Base-by-base conservation (phyloP, 108 stramenopile genomes). In the Stephanodiscus triporus region DNA sequence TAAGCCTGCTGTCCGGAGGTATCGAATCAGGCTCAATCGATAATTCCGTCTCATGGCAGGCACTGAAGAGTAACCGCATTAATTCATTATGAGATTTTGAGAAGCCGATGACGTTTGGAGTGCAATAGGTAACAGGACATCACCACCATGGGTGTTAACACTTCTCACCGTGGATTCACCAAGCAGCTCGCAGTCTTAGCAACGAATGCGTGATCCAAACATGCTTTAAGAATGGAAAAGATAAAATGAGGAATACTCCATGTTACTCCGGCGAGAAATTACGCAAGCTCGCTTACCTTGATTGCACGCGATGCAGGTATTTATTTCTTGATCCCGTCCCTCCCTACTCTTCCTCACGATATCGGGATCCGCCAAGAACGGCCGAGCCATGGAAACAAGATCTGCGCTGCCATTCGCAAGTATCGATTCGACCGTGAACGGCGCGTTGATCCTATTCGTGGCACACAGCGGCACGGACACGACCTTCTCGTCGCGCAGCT, bases 221-320 rank as follows among this genome's bases (percentile, higher is more conserved):
- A 99, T 7, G 99, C 99, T 57, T 34, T 4, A 16, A 45, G 43
- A 45, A 16, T 45, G 43, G 43, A 45, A 16, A 14, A 14, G 14
- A 45, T 2, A 14, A 45, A 0, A 45, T 45, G 43, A 45, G 43
- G 16, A 3, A 45, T 45, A 45, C 16, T 14, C 32, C 32, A 34
- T 5, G 1, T 3, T 45, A 14, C 43, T 16, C 43, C 14, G 14
- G 43, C 43, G 43, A 45, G 0, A 16, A 45, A 14, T 14, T 34
- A 34, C 32, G 32, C 32, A 34, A 34, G 16, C 0, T 45, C 43
- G 16, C 43, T 45, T 16, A 45, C 43, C 43, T 78, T 99, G 99
- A 84, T 99, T 99, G 76, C 99, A 99, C 2, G 76, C 99, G 70
- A 99, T 99, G 82, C 99, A 99, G 34, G 99, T 99, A 84, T 99